Base-by-base conservation (phyloP, 129 eudicot species). In the Artemisia annua region DNA sequence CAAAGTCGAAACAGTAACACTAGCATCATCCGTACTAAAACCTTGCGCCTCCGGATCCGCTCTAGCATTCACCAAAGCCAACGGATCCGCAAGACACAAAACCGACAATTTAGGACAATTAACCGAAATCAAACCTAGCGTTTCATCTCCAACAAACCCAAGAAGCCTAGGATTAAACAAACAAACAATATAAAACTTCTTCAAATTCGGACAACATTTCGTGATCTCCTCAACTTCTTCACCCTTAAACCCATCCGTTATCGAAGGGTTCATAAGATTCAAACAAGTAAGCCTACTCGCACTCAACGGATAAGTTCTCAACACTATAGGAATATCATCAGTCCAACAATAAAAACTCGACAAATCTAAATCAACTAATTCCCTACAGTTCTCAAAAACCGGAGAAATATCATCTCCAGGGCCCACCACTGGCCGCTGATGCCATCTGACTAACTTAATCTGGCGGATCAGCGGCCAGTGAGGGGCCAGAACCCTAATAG, bases 401-500 rank as follows among this genome's bases (percentile, higher is more conserved):
- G 86, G 71, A 28, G 61, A 0, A 10, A 90, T 78, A 74, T 95
- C 99, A 0, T 85, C 80, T 3, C 86, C 99, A 5, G 78, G 54
- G 19, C 81, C 28, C 2, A 51, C 75, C 1, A 60, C 91, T 0
- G 97, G 97, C 12, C 99, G 79, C 62, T 90, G 96, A 59, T 95
- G 99, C 99, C 99, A 95, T 3, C 99, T 66, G 16, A 95, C 91
- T 20, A 95, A 86, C 83, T 90, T 95, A 14, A 95, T 67, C 13
- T 70, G 65, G 1, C 70, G 67, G 9, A 85, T 50, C 1, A 20
- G 0, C 1, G 75, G 81, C 90, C 96, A 94, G 28, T 64, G 83
- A n/a, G 84, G 83, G 30, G 88, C 69, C 26, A 94, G 18, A 8
- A 81, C 72, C 20, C 78, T 72, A 10, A 90, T 59, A 1, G 93